Evolutionary conservation across 2,329 filamentous ascomycete genomes (phyloP), one percentile per base, ranked within the genome.

Genomic region (Aspergillus floridensis): DNA sequence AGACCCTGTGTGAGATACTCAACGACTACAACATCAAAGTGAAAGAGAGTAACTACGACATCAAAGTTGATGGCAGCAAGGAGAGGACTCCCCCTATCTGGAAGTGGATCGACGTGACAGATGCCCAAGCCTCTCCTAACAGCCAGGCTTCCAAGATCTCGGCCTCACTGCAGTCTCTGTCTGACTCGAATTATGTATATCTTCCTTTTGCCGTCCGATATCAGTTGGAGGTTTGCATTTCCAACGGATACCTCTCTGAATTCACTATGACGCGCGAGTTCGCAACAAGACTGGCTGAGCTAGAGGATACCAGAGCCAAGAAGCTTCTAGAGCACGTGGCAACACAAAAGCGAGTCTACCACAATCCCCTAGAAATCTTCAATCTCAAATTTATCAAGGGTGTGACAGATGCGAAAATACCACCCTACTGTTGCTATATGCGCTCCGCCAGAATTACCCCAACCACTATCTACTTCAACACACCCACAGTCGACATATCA

Each of bases 201-300:
- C 79, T 93, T 4, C 78, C 85, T 0, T 97, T 92, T 62, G 77
- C 86, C 0, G 85, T 96, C 1, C 85, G 91, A 16, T 99, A 98
- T 70, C 92, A 96, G 72, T 83, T 99, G 0, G 93, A 99, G 73
- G 93, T 92, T 0, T 98, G 93, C 71, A 82, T 98, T n/a, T 96
- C 93, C 0, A 85, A 89, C 29, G 87, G 88, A 0, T 81, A 86
- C 24, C 77, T 99, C 12, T 88, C 88, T 56, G 93, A 97, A 72
- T 85, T 91, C 70, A 89, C 84, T 50, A 83, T 98, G 49, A 82
- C 80, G 1, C 72, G 75, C 1, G 81, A 85, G 2, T 98, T 98
- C 64, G 76, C 96, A 2, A 71, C 80, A 29, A 82, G 77, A 47
- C 80, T 98, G 4, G 72, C 77, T 2, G 68, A 77, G 0, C 76